Evolutionary conservation across 805 yeast genomes (phyloP).

Genomic region (Kazachstania taianensis): DNA sequence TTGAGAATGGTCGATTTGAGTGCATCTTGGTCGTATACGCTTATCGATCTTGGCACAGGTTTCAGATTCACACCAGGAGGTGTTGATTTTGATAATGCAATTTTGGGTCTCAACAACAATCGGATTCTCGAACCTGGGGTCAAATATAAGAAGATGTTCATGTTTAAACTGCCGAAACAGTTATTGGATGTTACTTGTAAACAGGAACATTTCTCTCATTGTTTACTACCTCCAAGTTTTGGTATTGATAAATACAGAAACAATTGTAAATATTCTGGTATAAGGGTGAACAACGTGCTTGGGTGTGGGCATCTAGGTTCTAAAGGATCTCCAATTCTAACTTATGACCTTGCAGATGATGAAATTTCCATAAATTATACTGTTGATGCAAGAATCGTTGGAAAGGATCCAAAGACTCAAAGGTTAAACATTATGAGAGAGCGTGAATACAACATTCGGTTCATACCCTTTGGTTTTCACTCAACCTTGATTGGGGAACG

Average conservation of each 20-base stretch:
- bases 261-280: constrained; percentile 15
- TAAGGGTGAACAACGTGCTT: constrained; percentile 30
- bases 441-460: constrained; percentile 16
- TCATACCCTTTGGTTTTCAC: constrained; percentile 23
- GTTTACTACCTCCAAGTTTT: constrained; percentile 32
- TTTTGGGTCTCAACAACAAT: constrained; percentile 35
- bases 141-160: constrained; percentile 46
- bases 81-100: constrained; percentile 22
- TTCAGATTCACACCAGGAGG: constrained; percentile 15
- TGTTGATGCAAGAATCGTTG: constrained; percentile 47
- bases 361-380: constrained; percentile 37
- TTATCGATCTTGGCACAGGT: constrained; percentile 41
- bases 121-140: constrained; percentile 37
- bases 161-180: constrained; percentile 44
- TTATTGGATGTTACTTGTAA: constrained; percentile 44
- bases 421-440: constrained; percentile 15
- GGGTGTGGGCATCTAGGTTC: constrained; percentile 47
- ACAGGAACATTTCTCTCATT: constrained; percentile 30
- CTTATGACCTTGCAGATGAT: constrained; percentile 34
- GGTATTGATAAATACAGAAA: constrained; percentile 29
- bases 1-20: constrained; percentile 41
- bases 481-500: constrained; percentile 9
- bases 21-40: constrained; percentile 41
- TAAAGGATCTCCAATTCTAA: constrained; percentile 44
- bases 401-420: constrained; percentile 27